Base-by-base conservation (phyloP, 257 asterid species). In the Plantago ovata region DNA sequence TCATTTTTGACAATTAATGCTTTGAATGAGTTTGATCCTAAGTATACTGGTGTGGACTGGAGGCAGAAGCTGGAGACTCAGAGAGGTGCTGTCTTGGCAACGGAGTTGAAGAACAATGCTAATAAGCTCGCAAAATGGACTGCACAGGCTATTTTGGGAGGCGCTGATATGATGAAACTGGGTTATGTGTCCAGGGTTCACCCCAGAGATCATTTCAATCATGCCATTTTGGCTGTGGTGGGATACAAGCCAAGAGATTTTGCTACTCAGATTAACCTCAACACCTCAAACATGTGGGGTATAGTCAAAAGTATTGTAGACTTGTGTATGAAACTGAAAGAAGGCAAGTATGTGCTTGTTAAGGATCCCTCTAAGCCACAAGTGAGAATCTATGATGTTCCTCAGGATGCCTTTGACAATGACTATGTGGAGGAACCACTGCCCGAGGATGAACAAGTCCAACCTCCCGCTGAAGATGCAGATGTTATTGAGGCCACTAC, bases 141-240 rank as follows among this genome's bases (percentile, higher is more conserved):
- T 3, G 87, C 95, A 1, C 99, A 89, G 66, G 89, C 99, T 0
- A 61, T 93, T 36, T 77, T 93, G 74, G 95, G 85, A 0, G 84
- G 97, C 51, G 99, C 99, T 1, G 99, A 93, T 81, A 93, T 86
- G 97, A 86, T 93, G 97, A 93, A 89, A 44, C 63, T 93, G 77
- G 99, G 99, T 0, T 86, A 93, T 16, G 99, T 93, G 16, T 93
- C 99, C 0, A 82, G 99, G 77, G 95, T 93, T 77, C 97, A 89
- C 71, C 99, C 97, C 0, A 81, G 97, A 72, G 99, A 93, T 74
- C 96, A 89, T 67, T 82, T 69, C 41, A 93, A 89, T 63, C 96
- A 93, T 60, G 97, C 82, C 24, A 93, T 93, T 55, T 72, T 93
- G 73, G 99, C 97, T 15, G 97, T 93, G 12, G 97, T 93, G 3